Conservation (phyloP, 2,329 filamentous ascomycete genomes). For the Kalmusia sp. region DNA sequence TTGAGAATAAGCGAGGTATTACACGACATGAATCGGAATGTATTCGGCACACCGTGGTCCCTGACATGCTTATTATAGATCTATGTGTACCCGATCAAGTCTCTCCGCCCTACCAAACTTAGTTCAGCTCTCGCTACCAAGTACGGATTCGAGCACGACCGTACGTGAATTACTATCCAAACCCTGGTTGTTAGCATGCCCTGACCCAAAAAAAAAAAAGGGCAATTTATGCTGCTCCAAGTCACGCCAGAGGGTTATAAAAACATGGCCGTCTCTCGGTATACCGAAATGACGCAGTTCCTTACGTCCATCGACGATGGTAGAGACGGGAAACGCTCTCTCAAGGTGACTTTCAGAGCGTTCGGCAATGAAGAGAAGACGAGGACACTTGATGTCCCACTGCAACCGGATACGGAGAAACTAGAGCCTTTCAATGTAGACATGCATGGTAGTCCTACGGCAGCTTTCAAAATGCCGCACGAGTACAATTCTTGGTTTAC, state of each 20-base stretch:
- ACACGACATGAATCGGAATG: background rate
- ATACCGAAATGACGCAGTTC: slow-evolving; percentile 52
- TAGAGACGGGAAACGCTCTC: slow-evolving; percentile 33
- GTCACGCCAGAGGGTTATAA: slow-evolving; percentile 44
- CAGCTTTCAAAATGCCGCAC: slow-evolving; percentile 52
- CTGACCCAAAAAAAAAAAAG: slow-evolving; percentile 14
- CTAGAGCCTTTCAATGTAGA: slow-evolving; percentile 48
- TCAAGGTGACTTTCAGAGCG: slow-evolving; percentile 51
- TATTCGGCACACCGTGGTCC: background rate
- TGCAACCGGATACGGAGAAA: slow-evolving; percentile 45
- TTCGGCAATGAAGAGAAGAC: slow-evolving; percentile 32
- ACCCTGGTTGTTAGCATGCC: slow-evolving; percentile 1
- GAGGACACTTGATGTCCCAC: slow-evolving; percentile 47
- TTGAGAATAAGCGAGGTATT: slow-evolving; percentile 15
- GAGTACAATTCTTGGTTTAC: slow-evolving; percentile 54
- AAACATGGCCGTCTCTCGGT: slow-evolving; percentile 52
- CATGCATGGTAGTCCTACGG: slow-evolving; percentile 53
- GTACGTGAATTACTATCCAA: slow-evolving; percentile 24
- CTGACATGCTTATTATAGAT: slow-evolving; percentile 28
- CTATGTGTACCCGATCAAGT: slow-evolving; percentile 58
- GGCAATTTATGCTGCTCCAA: slow-evolving; percentile 50
- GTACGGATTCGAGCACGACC: slow-evolving; percentile 55
- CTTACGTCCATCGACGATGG: slow-evolving; percentile 44
- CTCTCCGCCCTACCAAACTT: slow-evolving; percentile 49
- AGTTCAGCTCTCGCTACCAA: slow-evolving; percentile 49